Percentiles rank a stretch among this genome's conserved stretches.
Evolutionary conservation across 495 filamentous ascomycete genomes (phyloP).

Genomic region (Aspergillus ellipticus): DNA sequence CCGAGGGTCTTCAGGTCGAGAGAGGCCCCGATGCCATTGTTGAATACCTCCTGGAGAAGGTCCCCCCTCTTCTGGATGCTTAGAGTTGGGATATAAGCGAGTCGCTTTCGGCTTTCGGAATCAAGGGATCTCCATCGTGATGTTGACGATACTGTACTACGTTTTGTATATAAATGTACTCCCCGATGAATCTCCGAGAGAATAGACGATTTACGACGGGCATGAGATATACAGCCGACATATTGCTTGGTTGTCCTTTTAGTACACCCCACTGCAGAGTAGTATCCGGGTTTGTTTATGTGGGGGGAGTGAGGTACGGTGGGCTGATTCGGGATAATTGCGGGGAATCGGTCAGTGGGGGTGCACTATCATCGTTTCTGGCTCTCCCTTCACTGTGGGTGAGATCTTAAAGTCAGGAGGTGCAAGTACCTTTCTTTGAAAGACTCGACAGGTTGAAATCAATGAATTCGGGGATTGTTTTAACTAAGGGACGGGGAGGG

Average conservation of each 20-base stretch:
- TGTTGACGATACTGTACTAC: not conserved
- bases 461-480: too few relatives aligned
- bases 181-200: not conserved
- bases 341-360: too few relatives aligned
- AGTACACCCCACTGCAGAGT: too few relatives aligned
- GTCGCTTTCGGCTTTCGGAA: not conserved
- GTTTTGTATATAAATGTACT: constrained; percentile 3
- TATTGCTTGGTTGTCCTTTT: too few relatives aligned
- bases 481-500: too few relatives aligned
- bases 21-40: constrained; percentile 63
- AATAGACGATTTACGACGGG: not conserved
- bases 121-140: not conserved
- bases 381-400: too few relatives aligned
- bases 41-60: constrained; percentile 58
- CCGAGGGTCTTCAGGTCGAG: constrained; percentile 60
- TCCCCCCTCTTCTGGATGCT: constrained; percentile 47
- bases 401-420: too few relatives aligned
- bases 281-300: too few relatives aligned
- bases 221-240: not conserved
- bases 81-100: not conserved
- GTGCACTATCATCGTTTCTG: too few relatives aligned
- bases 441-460: too few relatives aligned
- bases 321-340: too few relatives aligned
- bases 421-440: not conserved
- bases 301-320: too few relatives aligned